Conservation (phyloP, 2,329 filamentous ascomycete genomes). For the Domatiomyces globalis region DNA sequence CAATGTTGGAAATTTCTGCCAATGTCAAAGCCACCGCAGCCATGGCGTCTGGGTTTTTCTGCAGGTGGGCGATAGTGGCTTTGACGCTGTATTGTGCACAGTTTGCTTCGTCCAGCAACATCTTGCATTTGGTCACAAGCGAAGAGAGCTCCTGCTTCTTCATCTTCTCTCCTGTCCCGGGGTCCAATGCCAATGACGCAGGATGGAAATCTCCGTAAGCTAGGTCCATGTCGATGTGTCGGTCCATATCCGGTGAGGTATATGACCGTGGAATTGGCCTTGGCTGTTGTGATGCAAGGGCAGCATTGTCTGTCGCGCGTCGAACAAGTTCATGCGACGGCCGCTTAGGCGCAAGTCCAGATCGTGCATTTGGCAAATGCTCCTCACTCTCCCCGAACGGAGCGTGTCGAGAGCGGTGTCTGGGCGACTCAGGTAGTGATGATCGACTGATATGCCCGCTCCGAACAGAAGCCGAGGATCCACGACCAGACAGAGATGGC, state of each 20-base stretch:
- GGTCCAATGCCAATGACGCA: conserved; percentile 36
- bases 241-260: conserved; percentile 15
- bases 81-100: conserved; percentile 75
- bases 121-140: conserved; percentile 61
- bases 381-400: conserved; percentile 18
- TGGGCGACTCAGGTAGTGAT: neutral
- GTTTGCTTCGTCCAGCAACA: conserved; percentile 69
- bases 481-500: conserved; percentile 2
- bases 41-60: conserved; percentile 76
- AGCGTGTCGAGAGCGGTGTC: conserved; percentile 1
- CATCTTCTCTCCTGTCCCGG: conserved; percentile 32
- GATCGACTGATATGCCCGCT: neutral
- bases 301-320: conserved; percentile 13
- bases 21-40: conserved; percentile 86
- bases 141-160: conserved; percentile 40
- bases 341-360: conserved; percentile 18
- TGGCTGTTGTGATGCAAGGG: conserved; percentile 6
- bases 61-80: conserved; percentile 65
- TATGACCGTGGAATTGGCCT: conserved; percentile 11
- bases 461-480: conserved; percentile 6
- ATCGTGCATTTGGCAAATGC: conserved; percentile 12
- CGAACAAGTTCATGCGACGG: conserved; percentile 17
- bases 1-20: conserved; percentile 72
- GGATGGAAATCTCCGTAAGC: conserved; percentile 76
- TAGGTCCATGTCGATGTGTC: conserved; percentile 71